Conservation (phyloP, 2,329 filamentous ascomycete species). For the Aulographum hederae region DNA sequence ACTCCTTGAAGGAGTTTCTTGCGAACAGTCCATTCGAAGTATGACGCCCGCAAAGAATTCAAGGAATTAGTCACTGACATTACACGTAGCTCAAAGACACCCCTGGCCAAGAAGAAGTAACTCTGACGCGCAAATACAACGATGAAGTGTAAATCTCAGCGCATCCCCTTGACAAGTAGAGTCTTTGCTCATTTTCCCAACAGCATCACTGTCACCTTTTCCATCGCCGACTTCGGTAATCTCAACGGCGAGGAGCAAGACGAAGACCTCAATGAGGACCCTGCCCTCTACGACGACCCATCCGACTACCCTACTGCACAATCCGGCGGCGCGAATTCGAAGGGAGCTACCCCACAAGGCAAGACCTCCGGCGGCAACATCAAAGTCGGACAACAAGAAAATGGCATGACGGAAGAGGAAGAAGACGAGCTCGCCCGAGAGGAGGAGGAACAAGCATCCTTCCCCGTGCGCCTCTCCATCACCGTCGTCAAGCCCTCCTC, state of each 20-base stretch:
- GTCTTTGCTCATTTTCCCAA: not conserved
- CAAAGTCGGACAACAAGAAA: conserved; percentile 37
- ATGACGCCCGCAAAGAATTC: conserved; percentile 6
- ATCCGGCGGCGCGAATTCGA: conserved; percentile 37
- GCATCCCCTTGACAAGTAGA: conserved; percentile 2
- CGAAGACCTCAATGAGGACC: conserved; percentile 26
- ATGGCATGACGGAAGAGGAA: conserved; percentile 36
- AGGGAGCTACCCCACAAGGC: conserved; percentile 13
- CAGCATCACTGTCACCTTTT: conserved; percentile 67
- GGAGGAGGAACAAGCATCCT: conserved; percentile 35
- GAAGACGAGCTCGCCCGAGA: conserved; percentile 30
- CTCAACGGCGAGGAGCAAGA: conserved; percentile 19
- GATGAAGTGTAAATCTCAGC: conserved; percentile 49
- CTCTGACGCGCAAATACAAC: conserved; percentile 64
- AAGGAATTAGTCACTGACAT: conserved; percentile 3
- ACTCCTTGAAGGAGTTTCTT: conserved; percentile 64
- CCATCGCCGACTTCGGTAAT: conserved; percentile 64
- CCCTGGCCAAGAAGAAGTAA: conserved; percentile 72
- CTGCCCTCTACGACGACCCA: conserved; percentile 33
- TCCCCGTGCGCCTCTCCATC: conserved; percentile 70
- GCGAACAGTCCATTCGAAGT: conserved; percentile 73
- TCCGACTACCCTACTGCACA: conserved; percentile 20
- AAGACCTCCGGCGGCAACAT: conserved; percentile 22
- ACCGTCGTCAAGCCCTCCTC: conserved; percentile 74
- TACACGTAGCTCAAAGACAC: conserved; percentile 44